A percentile compares a stretch with the other conserved stretches of the same genome.
Evolutionary conservation across 306 rosid genomes (phyloP).

Genomic region (Rubus idaeus): DNA sequence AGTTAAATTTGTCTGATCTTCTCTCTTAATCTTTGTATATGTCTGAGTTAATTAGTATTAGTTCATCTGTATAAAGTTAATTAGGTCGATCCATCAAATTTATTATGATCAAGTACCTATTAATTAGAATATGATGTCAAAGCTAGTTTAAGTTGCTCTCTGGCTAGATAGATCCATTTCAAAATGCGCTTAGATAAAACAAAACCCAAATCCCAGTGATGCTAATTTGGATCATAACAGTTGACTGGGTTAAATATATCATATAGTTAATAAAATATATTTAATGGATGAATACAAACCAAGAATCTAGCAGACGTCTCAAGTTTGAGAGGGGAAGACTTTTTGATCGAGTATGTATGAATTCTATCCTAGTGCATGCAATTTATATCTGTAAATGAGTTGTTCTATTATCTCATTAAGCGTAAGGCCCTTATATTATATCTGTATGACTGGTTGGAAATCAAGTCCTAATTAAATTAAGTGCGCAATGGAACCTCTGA

Average conservation of each 20-base stretch:
- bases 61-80: background rate
- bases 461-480: background rate
- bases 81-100: background rate
- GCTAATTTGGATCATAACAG: background rate
- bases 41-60: background rate
- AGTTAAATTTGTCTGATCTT: too few species aligned
- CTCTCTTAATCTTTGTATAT: background rate
- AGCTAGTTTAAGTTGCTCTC: too few species aligned
- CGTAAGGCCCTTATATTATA: background rate
- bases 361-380: background rate
- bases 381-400: background rate
- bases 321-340: constrained; percentile 3
- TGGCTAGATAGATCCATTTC: too few species aligned
- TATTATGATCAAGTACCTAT: too few species aligned
- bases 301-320: constrained; percentile 9
- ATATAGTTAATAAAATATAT: background rate
- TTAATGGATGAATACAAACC: background rate
- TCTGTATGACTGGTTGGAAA: background rate
- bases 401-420: background rate
- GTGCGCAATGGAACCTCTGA: background rate
- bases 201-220: background rate
- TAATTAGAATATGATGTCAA: too few species aligned
- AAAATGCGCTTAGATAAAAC: background rate
- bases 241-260: background rate
- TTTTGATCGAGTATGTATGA: background rate